Percentiles rank a stretch among this genome's conserved stretches.
Evolutionary conservation across 2,329 filamentous ascomycete genomes (phyloP).

Genomic region (Sclerotinia sclerotiorum): DNA sequence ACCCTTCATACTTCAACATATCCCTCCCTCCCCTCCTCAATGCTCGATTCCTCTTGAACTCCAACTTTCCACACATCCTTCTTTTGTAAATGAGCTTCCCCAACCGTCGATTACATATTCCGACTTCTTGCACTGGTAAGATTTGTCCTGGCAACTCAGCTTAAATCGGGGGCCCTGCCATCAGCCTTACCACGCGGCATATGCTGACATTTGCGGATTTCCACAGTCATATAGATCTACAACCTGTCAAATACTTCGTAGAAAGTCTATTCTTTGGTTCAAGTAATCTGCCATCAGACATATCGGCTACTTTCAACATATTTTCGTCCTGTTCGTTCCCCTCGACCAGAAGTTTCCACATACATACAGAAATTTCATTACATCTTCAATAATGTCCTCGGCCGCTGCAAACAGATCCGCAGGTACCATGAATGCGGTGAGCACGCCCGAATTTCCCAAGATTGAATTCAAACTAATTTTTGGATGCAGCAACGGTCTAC

Average conservation of each 20-base stretch:
- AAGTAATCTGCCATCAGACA: constrained; percentile 28
- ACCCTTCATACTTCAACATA: constrained; percentile 36
- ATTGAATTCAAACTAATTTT: constrained; percentile 32
- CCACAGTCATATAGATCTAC: constrained; percentile 41
- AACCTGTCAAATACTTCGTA: constrained; percentile 38
- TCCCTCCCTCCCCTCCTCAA: constrained; percentile 37
- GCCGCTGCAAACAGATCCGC: constrained; percentile 40
- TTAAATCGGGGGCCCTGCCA: constrained; percentile 31
- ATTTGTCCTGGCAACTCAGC: constrained; percentile 33
- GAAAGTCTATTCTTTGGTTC: constrained; percentile 34
- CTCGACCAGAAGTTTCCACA: constrained; percentile 24
- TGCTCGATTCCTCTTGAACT: constrained; percentile 37
- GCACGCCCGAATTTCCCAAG: constrained; percentile 41
- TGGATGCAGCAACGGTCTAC: constrained; percentile 36
- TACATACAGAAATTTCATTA: constrained; percentile 36
- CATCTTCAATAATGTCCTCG: constrained; percentile 42
- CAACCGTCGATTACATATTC: constrained; percentile 40
- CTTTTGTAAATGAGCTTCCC: constrained; percentile 41
- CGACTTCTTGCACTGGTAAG: constrained; percentile 37
- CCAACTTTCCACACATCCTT: constrained; percentile 30
- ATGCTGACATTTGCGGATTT: constrained; percentile 39
- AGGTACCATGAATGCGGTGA: constrained; percentile 44
- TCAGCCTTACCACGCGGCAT: constrained; percentile 39
- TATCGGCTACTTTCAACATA: constrained; percentile 30
- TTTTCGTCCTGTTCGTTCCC: constrained; percentile 26